These are phyloP conservation scores for Lizonia empirigonia DNA, from an alignment of 2,329 filamentous ascomycete species.

Conservation along the genomic window DNA sequence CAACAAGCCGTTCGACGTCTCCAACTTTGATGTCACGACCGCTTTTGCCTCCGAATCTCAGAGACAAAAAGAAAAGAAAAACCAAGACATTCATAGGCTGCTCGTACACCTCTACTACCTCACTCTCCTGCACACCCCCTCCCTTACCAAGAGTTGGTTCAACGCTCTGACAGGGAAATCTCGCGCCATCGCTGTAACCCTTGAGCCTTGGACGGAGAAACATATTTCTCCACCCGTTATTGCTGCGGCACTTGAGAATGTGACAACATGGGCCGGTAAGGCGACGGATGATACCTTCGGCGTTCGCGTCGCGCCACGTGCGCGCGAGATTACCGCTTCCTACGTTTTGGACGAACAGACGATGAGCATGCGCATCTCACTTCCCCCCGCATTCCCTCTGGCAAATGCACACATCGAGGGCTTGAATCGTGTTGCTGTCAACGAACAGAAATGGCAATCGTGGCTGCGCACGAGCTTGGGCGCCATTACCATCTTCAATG, in stretches of 20 bases:
- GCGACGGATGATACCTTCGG: slow-evolving; percentile 58
- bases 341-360: slow-evolving; percentile 89
- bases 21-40: slow-evolving; percentile 72
- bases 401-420: slow-evolving; percentile 77
- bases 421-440: slow-evolving; percentile 82
- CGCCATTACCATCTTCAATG: slow-evolving; percentile 92
- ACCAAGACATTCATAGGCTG: slow-evolving; percentile 80
- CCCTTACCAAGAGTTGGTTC: slow-evolving; percentile 83
- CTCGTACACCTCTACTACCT: slow-evolving; percentile 86
- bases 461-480: slow-evolving; percentile 90
- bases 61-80: too few relatives aligned
- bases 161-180: slow-evolving; percentile 71
- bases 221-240: slow-evolving; percentile 74
- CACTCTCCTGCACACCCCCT: slow-evolving; percentile 75
- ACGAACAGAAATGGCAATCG: slow-evolving; percentile 88
- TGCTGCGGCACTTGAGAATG: slow-evolving; percentile 67
- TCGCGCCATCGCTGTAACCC: slow-evolving; percentile 75
- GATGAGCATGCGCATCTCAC: slow-evolving; percentile 78
- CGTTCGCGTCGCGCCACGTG: slow-evolving; percentile 73
- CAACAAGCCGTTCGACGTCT: slow-evolving; percentile 71
- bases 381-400: slow-evolving; percentile 83
- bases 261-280: slow-evolving; percentile 64
- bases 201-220: slow-evolving; percentile 84
- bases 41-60: too few relatives aligned
- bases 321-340: slow-evolving; percentile 78